phyloP scores from a whole-genome alignment of 768 basidiomycete genomes.

The Tulasnella sp. region DNA sequence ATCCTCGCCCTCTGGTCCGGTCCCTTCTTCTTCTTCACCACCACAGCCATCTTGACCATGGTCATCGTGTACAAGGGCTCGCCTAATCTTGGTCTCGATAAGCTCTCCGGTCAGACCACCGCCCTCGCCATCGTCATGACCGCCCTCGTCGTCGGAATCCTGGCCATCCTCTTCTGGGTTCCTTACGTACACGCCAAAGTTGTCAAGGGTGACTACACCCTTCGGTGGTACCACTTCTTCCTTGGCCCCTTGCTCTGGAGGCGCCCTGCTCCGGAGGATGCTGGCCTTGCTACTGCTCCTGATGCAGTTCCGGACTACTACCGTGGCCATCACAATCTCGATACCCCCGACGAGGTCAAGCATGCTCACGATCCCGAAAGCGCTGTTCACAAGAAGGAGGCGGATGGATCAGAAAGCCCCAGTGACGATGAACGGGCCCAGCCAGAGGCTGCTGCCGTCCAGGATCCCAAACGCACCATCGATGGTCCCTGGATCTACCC shows the following conservation, averaged over 20 bases:
- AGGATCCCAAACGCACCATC: conserved; percentile 29
- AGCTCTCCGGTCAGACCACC: conserved; percentile 36
- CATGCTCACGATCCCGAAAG: neutral
- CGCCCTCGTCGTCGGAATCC: conserved; percentile 37
- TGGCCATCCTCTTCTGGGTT: conserved; percentile 43
- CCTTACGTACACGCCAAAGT: conserved; percentile 44
- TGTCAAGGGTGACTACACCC: conserved; percentile 44
- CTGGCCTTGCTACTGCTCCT: conserved; percentile 31
- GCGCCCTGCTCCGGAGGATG: conserved; percentile 39
- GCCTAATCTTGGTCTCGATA: conserved; percentile 40
- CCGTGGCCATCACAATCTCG: conserved; percentile 24
- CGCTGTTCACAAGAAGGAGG: neutral
- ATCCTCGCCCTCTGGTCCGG: conserved; percentile 38
- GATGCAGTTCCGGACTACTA: conserved; percentile 40
- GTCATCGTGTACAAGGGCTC: conserved; percentile 44
- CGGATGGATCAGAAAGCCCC: neutral
- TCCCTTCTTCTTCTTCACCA: conserved; percentile 38
- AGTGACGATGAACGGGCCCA: neutral
- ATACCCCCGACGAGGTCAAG: neutral
- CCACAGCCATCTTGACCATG: conserved; percentile 42
- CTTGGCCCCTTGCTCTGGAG: conserved; percentile 43
- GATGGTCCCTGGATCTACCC: conserved; percentile 39
- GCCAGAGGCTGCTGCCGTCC: neutral
- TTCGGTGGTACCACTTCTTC: conserved; percentile 44
- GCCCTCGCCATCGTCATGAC: conserved; percentile 42